A percentile compares a stretch with the other conserved stretches of the same genome.
Evolutionary conservation across 148 eudicot genomes (phyloP).

Genomic region (Chenopodium album): DNA sequence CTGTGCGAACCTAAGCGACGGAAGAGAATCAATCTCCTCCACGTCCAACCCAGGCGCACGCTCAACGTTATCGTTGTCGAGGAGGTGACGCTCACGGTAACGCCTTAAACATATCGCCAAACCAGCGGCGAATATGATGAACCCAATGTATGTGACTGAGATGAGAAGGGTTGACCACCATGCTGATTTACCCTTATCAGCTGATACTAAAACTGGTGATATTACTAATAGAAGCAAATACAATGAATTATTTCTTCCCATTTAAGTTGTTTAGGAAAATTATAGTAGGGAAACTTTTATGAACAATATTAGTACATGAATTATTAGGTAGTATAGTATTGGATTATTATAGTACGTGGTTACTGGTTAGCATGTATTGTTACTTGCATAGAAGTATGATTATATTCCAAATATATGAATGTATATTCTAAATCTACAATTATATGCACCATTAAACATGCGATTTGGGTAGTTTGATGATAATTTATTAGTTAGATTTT

Average conservation of each 20-base stretch:
- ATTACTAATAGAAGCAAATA: background rate
- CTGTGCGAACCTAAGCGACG: constrained; percentile 33
- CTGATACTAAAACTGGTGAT: background rate
- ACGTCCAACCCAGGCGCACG: constrained; percentile 31
- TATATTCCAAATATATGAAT: background rate
- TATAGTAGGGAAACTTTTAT: too few species aligned
- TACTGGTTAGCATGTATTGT: background rate
- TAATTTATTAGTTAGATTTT: background rate
- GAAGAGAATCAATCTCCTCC: constrained; percentile 34
- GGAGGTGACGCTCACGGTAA: background rate
- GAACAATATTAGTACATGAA: background rate
- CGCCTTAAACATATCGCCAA: constrained; percentile 6
- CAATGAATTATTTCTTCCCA: background rate
- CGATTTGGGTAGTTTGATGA: background rate
- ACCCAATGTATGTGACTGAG: constrained; percentile 6
- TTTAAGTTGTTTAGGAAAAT: too few species aligned
- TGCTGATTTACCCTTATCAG: background rate
- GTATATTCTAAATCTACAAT: background rate
- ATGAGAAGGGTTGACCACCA: constrained; percentile 15
- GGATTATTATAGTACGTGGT: background rate
- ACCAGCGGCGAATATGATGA: background rate
- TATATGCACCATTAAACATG: background rate
- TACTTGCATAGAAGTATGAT: background rate
- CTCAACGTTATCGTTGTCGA: background rate
- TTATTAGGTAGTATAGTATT: background rate